Evolutionary conservation across 306 rosid genomes (phyloP), one percentile per base, ranked within the genome.

Genomic region (Senna siamea): DNA sequence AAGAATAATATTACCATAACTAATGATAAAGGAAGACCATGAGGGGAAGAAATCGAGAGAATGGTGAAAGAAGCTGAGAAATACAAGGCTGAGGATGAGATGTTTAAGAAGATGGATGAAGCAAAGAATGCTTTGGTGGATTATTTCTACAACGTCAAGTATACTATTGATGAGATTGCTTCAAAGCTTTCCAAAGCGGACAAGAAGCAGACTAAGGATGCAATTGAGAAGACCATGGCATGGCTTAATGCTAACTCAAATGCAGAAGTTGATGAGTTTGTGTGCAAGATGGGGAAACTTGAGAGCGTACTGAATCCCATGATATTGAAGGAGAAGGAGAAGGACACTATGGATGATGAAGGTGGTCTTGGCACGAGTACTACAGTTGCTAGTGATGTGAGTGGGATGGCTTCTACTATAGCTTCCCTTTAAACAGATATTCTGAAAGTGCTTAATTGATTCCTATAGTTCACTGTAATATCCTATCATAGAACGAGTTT

Each of bases 31-130:
- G 84, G 75, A 12, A 73, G 86, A 19, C 46, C 84, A 12, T 79
- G 91, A 1, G 6, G 56, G 30, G 70, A 66, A 7, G 81, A 85
- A 43, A 83, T 85, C 7, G 56, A 48, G 44, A 75, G 70, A 75
- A 52, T 81, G 84, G 73, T 83, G 17, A 20, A 75, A n/a, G 88
- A 83, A 53, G 90, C 85, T 0, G 77, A 85, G 73, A 64, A 57
- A 13, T 81, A 77, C 81, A 53, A 75, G 78, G 56, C 37, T 0
- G 85, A 88, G 15, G 90, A 88, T 0, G 79, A 72, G 12, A 82
- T 65, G 56, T 74, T 38, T 62, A 58, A 58, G 74, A 72, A 67
- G 71, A 83, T 70, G 66, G 79, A 59, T 0, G 52, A 69, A 0
- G 60, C 82, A 1, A 83, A 62, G 80, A 72, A 68, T 9, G 77